Evolutionary conservation across 768 basidiomycete genomes (phyloP).

Genomic region (Russula ochroleuca): DNA sequence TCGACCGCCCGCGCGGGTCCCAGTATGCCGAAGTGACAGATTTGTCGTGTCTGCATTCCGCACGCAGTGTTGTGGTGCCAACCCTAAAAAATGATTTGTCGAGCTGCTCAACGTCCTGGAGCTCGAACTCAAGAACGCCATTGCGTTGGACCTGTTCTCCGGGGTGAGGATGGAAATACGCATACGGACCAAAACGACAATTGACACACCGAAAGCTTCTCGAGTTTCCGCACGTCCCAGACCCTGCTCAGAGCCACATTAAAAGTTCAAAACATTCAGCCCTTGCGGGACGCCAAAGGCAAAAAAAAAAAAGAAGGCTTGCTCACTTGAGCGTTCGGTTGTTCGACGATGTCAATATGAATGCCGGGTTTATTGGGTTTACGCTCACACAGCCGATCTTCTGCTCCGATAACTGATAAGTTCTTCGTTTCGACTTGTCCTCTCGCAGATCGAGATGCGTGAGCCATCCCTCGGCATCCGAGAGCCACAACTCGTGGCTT

Average conservation of each 20-base stretch:
- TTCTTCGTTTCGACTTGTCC: conserved; percentile 46
- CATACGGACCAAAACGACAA: conserved; percentile 27
- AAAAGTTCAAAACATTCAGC: background rate
- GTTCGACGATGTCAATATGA: conserved; percentile 74
- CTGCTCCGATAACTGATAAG: conserved; percentile 62
- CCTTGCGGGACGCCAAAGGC: background rate
- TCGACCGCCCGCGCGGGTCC: conserved; percentile 73
- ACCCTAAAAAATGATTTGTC: conserved; percentile 40
- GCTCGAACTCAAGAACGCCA: conserved; percentile 35
- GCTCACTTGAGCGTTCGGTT: conserved; percentile 63
- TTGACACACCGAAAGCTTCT: conserved; percentile 36
- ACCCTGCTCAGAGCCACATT: conserved; percentile 43
- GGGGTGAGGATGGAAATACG: conserved; percentile 27
- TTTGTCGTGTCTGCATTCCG: conserved; percentile 65
- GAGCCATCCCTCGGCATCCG: conserved; percentile 64
- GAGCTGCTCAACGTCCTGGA: conserved; percentile 47
- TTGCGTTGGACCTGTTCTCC: conserved; percentile 13
- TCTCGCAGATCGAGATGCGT: conserved; percentile 76
- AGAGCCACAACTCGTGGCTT: conserved; percentile 82
- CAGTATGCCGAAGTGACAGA: conserved; percentile 82
- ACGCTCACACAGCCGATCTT: conserved; percentile 80
- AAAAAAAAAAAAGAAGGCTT: background rate
- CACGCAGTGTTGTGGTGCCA: conserved; percentile 56
- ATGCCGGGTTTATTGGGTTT: conserved; percentile 64
- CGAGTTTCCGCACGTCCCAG: conserved; percentile 74